Evolutionary conservation across 2,329 filamentous ascomycete genomes (phyloP).

Genomic region (Scytalidium sp.): DNA sequence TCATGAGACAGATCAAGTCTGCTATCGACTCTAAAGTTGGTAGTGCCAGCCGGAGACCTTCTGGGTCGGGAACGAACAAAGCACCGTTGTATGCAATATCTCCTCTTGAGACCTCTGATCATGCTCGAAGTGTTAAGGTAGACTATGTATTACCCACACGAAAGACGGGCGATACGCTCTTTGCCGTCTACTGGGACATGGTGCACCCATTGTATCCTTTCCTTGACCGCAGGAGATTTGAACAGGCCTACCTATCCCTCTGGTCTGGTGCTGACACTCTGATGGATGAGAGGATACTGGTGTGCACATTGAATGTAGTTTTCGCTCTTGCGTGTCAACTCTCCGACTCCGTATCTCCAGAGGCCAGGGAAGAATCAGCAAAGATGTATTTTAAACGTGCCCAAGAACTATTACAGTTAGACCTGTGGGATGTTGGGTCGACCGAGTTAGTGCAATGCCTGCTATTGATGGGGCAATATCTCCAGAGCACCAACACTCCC

Average conservation of each 20-base stretch:
- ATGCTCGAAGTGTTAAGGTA: constrained; percentile 14
- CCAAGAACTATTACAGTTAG: constrained; percentile 38
- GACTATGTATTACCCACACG: constrained; percentile 38
- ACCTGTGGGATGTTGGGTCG: constrained; percentile 38
- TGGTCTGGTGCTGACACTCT: constrained; percentile 36
- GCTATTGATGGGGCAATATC: constrained; percentile 44
- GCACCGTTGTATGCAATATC: background rate
- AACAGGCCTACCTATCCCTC: constrained; percentile 35
- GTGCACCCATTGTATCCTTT: constrained; percentile 46
- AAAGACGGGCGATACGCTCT: constrained; percentile 40
- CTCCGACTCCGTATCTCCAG: constrained; percentile 34
- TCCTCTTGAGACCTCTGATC: constrained; percentile 2
- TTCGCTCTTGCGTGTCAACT: constrained; percentile 44
- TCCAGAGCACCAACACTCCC: constrained; percentile 44
- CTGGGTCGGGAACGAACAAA: background rate
- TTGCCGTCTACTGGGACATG: constrained; percentile 43
- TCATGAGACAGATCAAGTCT: constrained; percentile 43
- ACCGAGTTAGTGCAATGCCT: constrained; percentile 43
- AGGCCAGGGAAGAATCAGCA: constrained; percentile 38
- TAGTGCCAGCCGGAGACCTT: constrained; percentile 11
- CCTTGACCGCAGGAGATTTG: constrained; percentile 35
- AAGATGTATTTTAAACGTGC: constrained; percentile 40
- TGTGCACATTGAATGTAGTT: constrained; percentile 43
- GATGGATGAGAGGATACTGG: constrained; percentile 38
- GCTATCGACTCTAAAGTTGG: constrained; percentile 34